Evolutionary conservation across 148 eudicot genomes (phyloP).

Genomic region (Pouteria glomerata): DNA sequence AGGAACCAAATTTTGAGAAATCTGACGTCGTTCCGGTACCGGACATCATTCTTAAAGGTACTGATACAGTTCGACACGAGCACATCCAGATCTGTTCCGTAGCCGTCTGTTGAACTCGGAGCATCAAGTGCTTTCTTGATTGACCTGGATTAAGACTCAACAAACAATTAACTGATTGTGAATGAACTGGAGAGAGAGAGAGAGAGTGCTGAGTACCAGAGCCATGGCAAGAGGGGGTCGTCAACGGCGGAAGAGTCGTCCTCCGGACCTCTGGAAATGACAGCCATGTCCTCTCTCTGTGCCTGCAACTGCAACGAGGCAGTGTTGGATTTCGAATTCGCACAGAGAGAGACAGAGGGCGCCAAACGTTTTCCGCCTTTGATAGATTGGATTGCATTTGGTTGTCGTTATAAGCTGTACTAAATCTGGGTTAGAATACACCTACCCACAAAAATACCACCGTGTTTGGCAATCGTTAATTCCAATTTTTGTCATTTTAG

Average conservation of each 20-base stretch:
- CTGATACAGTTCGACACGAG: slow-evolving; percentile 45
- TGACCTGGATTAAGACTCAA: slow-evolving; percentile 34
- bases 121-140: slow-evolving; percentile 37
- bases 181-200: not conserved
- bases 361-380: too few relatives aligned
- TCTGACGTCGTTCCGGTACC: slow-evolving; percentile 62
- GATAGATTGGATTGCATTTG: too few relatives aligned
- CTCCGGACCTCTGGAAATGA: slow-evolving; percentile 21
- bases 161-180: not conserved
- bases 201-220: slow-evolving; percentile 23
- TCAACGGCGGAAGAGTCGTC: slow-evolving; percentile 18
- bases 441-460: too few relatives aligned
- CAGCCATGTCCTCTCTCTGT: slow-evolving; percentile 25
- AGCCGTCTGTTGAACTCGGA: slow-evolving; percentile 16
- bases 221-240: slow-evolving; percentile 70
- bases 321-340: too few relatives aligned
- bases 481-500: too few relatives aligned
- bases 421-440: too few relatives aligned
- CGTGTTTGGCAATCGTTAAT: too few relatives aligned
- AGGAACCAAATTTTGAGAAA: slow-evolving; percentile 92
- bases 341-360: too few relatives aligned
- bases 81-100: slow-evolving; percentile 28
- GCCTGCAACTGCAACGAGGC: too few relatives aligned
- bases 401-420: too few relatives aligned
- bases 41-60: slow-evolving; percentile 48